Conservation (phyloP, 2,329 filamentous ascomycete species). For the Ophiosphaerella korrae region DNA sequence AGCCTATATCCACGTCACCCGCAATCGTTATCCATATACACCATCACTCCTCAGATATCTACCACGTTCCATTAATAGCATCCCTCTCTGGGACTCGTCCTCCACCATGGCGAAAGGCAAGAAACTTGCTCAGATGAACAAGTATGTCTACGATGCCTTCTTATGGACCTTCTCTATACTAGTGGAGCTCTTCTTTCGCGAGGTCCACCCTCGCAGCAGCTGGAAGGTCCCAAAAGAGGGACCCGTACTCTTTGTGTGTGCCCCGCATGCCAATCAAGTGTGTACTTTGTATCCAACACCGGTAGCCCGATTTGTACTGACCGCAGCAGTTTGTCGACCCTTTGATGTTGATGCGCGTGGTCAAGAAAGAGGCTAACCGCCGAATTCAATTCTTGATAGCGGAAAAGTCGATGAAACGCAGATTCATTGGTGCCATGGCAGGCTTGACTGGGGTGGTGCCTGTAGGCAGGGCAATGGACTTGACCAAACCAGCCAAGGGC, state of each 20-base stretch:
- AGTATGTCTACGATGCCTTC: constrained; percentile 77
- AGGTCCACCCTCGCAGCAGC: constrained; percentile 91
- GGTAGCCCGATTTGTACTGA: background rate
- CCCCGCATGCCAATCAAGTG: constrained; percentile 82
- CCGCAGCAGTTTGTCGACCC: constrained; percentile 83
- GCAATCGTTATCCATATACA: constrained; percentile 12
- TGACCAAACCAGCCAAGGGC: constrained; percentile 77
- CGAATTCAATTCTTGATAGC: constrained; percentile 92
- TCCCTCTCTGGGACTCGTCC: constrained; percentile 4
- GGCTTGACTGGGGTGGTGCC: constrained; percentile 86
- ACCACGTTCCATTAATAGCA: constrained; percentile 4
- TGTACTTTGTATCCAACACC: background rate
- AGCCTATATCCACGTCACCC: background rate
- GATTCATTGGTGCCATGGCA: constrained; percentile 86
- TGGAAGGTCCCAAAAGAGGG: constrained; percentile 92
- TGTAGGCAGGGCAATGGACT: constrained; percentile 90
- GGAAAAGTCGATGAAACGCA: constrained; percentile 89
- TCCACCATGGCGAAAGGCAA: constrained; percentile 32
- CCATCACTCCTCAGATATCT: constrained; percentile 7
- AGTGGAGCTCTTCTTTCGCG: constrained; percentile 95
- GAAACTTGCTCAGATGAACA: constrained; percentile 62
- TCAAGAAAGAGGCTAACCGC: constrained; percentile 83
- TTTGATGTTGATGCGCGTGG: constrained; percentile 86
- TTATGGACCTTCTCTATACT: constrained; percentile 80
- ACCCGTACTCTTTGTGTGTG: constrained; percentile 92